Base-by-base conservation (phyloP, 2,329 filamentous ascomycete species). In the Colletotrichum gigasporum region DNA sequence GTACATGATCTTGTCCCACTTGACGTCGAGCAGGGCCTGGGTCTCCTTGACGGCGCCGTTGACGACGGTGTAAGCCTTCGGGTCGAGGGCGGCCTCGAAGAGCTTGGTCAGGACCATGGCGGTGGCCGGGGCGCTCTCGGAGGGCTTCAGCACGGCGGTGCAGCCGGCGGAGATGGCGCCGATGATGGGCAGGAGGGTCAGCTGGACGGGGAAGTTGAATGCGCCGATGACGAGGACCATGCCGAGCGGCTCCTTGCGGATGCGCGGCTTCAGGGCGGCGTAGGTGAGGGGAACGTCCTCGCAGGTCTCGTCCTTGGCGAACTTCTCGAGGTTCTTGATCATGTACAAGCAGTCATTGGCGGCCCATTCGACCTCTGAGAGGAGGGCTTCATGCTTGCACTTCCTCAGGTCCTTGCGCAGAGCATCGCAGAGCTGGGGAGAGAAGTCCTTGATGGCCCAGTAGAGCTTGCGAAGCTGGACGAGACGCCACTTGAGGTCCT, bases 1-100 rank as follows among this genome's bases (percentile, higher is more conserved):
- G 82, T 97, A 99, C 83, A 96, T 94, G 73, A 99, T 96, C 86
- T 97, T 98, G 81, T 96, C 94, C 91, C 94, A 99, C 77, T 95
- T 95, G 81, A 94, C 88, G 62, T 95, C 88, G 32, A 99, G 85
- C 44, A 98, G 81, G 11, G 89, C 89, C 45, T 91, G 93, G 4
- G 91, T 94, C 82, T 97, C 93, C 4, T 90, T 84, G 18, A 97
- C 80, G 26, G 83, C 89, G 65, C 96, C 96, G 75, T 97, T 96
- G 69, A 97, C 83, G 63, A 93, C 87, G 34, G 83, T 81, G 78
- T 93, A 97, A 70, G 89, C 90, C 14, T 88, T 86, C 2, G 88
- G 87, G 75, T 98, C 96, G 55, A 99, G 88, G 37, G 86, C 86
- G 39, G 87, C 84, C 73, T 91, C 87, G 50, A 97, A 78, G 69